Base-by-base conservation (phyloP, 164 flowering plant species). In the Macadamia tetraphylla region DNA sequence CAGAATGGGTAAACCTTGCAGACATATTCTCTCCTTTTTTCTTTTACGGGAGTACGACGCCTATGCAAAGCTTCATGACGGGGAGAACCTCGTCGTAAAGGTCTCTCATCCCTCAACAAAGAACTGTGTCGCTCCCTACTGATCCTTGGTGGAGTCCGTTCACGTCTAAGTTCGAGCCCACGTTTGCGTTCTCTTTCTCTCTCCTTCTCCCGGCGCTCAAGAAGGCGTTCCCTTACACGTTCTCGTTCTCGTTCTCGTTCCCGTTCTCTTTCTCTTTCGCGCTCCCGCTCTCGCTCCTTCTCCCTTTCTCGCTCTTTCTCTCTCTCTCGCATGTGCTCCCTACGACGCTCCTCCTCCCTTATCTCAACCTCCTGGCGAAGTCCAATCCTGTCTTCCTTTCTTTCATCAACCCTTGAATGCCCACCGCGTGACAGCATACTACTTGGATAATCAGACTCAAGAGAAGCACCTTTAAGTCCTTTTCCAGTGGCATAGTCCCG, bases 11-110 rank as follows among this genome's bases (percentile, higher is more conserved):
- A 72, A 32, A 89, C 94, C 99, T 95, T 95, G 97, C 98, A 90
- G 74, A 85, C 78, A 89, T 95, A 95, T 56, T 92, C 99, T 80
- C 97, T 92, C 81, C 97, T 85, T 84, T 86, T 91, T 76, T 87
- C 93, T 82, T 84, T 89, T 79, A 86, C 84, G 67, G 98, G 99
- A 81, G 97, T 86, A 69, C 69, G 89, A 71, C 82, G 94, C 99
- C 99, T 95, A 88, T 88, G 88, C 62, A 65, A 70, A 74, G 84
- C 82, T 73, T 88, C 96, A 56, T 64, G 88, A 61, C 79, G 91
- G 18, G 92, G 97, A 1, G 96, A 81, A 65, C 82, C 92, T 65
- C 83, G 82, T 52, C 86, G 83, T 67, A 67, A 31, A 40, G 86
- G 62, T 81, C 78, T 78, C 55, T 74, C 84, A 57, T 88, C 93